Conservation (phyloP, 2,329 filamentous ascomycete species). For the Pseudogymnoascus sp. region DNA sequence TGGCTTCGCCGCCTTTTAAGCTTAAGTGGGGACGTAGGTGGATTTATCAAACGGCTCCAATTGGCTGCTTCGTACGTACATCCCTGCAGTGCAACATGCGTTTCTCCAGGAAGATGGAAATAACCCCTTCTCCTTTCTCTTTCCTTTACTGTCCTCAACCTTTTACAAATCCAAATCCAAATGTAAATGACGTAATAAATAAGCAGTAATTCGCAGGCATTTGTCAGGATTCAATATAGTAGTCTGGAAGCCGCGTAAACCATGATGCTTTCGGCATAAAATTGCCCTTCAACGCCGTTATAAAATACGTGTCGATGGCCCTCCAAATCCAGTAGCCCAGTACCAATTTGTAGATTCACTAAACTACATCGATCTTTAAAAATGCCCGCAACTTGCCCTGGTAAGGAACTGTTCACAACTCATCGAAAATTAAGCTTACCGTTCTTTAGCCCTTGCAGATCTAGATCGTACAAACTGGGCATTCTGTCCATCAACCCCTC, state of each 20-base stretch:
- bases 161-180: not conserved
- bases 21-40: not conserved
- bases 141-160: not conserved
- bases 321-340: not conserved
- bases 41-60: not conserved
- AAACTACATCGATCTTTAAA: not conserved
- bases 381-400: not conserved
- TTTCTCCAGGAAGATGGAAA: not conserved
- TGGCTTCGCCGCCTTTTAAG: not conserved
- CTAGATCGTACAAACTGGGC: slow-evolving; percentile 10
- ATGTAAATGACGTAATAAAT: not conserved
- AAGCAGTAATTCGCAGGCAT: not conserved
- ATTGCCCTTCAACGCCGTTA: not conserved
- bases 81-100: not conserved
- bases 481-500: slow-evolving; percentile 25
- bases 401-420: not conserved
- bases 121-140: not conserved
- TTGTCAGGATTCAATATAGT: not conserved
- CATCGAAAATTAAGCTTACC: not conserved
- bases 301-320: not conserved
- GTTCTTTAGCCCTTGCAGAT: not conserved
- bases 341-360: not conserved
- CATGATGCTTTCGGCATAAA: not conserved
- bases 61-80: not conserved
- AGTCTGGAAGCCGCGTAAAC: not conserved